Base-by-base conservation (phyloP, 805 yeast genomes). In the Candida sonorensis region DNA sequence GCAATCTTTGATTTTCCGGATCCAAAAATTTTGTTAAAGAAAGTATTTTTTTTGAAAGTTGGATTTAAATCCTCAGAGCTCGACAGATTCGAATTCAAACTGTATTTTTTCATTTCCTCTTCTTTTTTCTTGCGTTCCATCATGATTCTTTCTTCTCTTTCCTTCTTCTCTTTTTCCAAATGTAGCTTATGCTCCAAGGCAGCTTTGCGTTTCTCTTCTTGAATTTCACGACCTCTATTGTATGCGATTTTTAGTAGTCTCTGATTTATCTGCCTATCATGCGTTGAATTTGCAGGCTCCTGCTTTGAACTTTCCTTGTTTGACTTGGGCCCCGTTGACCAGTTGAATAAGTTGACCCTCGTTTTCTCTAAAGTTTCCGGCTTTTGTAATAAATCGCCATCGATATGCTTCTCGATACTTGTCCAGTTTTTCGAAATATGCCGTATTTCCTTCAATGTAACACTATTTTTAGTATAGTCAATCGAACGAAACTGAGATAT, bases 1-100 rank as follows among this genome's bases (percentile, higher is more conserved):
- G 59, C 47, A 20, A 54, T 53, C 22, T 50, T 53, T 15, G 55
- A 48, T 30, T 53, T 54, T 15, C 42, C 35, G 6, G 33, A 15
- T 2, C 54, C 50, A 31, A 54, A 54, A 9, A 54, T 21, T 18
- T 44, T 42, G 9, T 44, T 38, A 22, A 54, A 46, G 8, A 54
- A 37, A 4, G 51, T 41, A 15, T 38, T 47, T 25, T 42, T 37
- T 9, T 30, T 34, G n/a, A n/a, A n/a, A n/a, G n/a, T n/a, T n/a
- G n/a, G n/a, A n/a, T n/a, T n/a, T n/a, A n/a, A n/a, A n/a, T n/a
- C n/a, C n/a, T n/a, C n/a, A n/a, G n/a, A 2, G 24, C 16, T 9
- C 10, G 17, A 5, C 17, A 14, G 10, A 19, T n/a, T 2, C 17
- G 14, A 14, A 22, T 23, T 7, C 20, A 7, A 18, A 1, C 33